Evolutionary conservation across 2,329 filamentous ascomycete species (phyloP), one percentile per base, ranked within the genome.

Genomic region (Orbilia blumenaviensis): DNA sequence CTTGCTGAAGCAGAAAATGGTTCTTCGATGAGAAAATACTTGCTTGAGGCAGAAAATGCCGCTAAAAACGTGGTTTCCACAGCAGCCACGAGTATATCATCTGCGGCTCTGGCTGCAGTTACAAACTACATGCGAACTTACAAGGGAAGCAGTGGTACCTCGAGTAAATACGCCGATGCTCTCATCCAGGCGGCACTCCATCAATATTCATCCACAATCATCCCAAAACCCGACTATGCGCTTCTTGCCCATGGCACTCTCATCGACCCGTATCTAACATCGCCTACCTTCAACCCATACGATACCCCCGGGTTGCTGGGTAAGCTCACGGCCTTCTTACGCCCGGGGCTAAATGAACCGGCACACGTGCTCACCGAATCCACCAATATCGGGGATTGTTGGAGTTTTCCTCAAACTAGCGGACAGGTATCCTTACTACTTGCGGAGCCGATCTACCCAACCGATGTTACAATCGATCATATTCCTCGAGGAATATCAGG

Each of bases 321-420:
- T 18, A 56, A 56, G 29, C 32, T 72, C n/a, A 74, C 66, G 14
- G 52, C 63, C 14, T 32, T 56, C 44, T 27, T 72, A 21, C 64
- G 61, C 25, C 66, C 66, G 23, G 66, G 44, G 32, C 68, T 64
- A 29, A 58, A 66, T 60, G 58, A 60, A 25, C 67, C 62, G 48
- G 76, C 64, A 56, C 50, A 66, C 42, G 69, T 72, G 50, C 66
- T 79, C 66, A 75, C 71, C 9, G 71, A 75, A 27, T 75, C 71
- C 3, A 64, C 56, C n/a, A 75, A 96, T 56, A 87, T 90, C 34
- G 92, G 91, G 18, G 92, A 98, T 77, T 96, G 93, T 83, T 98
- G 93, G 91, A 98, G 94, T 82, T 89, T 90, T 3, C 86, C 85
- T 2, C 83, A 84, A 0, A 78, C 81, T 56, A 88, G 89, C 38